Conservation (phyloP, 31 red algal species). For the Endocladia muricata region DNA sequence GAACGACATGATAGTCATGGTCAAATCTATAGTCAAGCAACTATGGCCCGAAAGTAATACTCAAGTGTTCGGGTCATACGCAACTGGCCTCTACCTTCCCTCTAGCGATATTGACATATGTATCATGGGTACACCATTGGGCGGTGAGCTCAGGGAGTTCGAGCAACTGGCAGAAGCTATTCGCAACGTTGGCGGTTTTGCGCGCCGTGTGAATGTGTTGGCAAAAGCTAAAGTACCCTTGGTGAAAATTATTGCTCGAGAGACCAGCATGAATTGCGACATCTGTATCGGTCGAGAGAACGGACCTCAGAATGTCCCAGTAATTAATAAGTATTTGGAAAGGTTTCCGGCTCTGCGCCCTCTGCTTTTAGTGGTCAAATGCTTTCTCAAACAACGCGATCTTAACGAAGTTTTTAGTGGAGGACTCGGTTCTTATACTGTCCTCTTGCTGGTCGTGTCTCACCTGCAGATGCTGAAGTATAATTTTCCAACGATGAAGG, state of each 20-base stretch:
- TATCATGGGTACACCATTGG: conserved; percentile 47
- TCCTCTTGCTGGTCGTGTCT: conserved; percentile 73
- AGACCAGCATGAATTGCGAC: conserved; percentile 73
- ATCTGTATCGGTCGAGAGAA: conserved; percentile 65
- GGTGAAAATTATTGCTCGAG: conserved; percentile 67
- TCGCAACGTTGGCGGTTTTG: conserved; percentile 58
- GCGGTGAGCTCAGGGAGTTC: conserved; percentile 43
- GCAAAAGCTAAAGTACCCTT: conserved; percentile 72
- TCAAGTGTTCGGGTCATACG: conserved; percentile 82
- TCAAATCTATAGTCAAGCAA: conserved; percentile 54
- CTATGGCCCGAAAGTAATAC: conserved; percentile 66
- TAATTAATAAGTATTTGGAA: conserved; percentile 62
- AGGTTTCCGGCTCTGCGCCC: conserved; percentile 66
- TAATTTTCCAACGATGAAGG: conserved; percentile 68
- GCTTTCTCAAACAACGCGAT: conserved; percentile 74
- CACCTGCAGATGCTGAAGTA: conserved; percentile 74
- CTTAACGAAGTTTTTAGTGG: conserved; percentile 79
- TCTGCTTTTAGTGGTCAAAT: conserved; percentile 73
- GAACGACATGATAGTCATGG: conserved; percentile 31
- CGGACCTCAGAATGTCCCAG: conserved; percentile 61
- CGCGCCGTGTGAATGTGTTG: conserved; percentile 59
- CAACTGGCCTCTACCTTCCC: conserved; percentile 69
- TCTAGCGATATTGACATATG: conserved; percentile 90
- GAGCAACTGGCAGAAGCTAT: conserved; percentile 62
- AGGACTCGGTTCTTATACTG: conserved; percentile 75